Percentiles rank a stretch among this genome's conserved stretches.
Evolutionary conservation across 2,329 filamentous ascomycete species (phyloP).

Genomic region (Aureobasidium mangrovei): DNA sequence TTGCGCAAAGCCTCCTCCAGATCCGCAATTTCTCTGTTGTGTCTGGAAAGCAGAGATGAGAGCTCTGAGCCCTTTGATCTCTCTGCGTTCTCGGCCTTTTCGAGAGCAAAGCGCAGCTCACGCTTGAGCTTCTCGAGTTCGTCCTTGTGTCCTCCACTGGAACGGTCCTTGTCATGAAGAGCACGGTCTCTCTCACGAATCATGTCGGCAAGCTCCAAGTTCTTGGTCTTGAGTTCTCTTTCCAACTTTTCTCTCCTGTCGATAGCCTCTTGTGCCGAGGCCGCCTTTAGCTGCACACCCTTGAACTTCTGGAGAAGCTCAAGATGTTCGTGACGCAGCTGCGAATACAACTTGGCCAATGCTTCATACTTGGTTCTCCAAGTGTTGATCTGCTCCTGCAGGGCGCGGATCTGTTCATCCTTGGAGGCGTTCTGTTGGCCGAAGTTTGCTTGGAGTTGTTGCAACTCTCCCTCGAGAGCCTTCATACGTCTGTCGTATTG

Average conservation of each 20-base stretch:
- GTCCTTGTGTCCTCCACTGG: constrained; percentile 79
- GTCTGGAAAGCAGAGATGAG: constrained; percentile 87
- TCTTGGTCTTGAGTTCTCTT: constrained; percentile 98
- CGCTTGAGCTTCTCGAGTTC: constrained; percentile 91
- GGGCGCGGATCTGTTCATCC: constrained; percentile 83
- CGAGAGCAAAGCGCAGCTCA: constrained; percentile 83
- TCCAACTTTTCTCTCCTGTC: constrained; percentile 91
- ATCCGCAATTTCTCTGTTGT: constrained; percentile 95
- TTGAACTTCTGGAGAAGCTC: constrained; percentile 96
- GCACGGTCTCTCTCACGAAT: constrained; percentile 92
- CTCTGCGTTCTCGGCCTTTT: constrained; percentile 86
- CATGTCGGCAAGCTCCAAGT: constrained; percentile 97
- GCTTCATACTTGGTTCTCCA: constrained; percentile 97
- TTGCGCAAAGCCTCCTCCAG: constrained; percentile 82
- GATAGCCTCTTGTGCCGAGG: constrained; percentile 93
- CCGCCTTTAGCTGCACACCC: constrained; percentile 87
- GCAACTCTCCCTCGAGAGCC: constrained; percentile 77
- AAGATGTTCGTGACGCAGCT: constrained; percentile 87
- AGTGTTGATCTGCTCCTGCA: constrained; percentile 96
- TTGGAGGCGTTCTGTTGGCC: constrained; percentile 80
- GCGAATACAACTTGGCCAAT: constrained; percentile 91
- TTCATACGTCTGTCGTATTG: constrained; percentile 94
- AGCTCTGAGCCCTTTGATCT: constrained; percentile 90
- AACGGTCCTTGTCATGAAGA: constrained; percentile 82
- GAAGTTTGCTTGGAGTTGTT: constrained; percentile 71